phyloP scores from a whole-genome alignment of 2,329 filamentous ascomycete species.

The Curvularia eragrostidis region DNA sequence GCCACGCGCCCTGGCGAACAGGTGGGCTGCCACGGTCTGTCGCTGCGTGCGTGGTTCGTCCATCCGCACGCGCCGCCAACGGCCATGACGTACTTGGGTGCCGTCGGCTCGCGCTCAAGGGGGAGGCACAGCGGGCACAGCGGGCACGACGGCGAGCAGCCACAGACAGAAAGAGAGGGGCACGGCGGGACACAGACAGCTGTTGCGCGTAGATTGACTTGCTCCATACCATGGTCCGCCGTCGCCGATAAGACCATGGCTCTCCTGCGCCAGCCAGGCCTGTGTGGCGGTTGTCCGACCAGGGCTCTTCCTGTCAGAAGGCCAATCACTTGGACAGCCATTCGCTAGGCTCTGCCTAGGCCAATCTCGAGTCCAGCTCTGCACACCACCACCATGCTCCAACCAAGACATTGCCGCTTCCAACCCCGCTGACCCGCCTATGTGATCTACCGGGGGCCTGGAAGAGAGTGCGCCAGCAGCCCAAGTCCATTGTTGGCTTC shows the following conservation, averaged over 20 bases:
- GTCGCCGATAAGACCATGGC: conserved; percentile 18
- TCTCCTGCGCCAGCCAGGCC: conserved; percentile 27
- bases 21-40: conserved; percentile 13
- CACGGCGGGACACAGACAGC: conserved; percentile 16
- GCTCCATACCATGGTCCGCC: conserved; percentile 7
- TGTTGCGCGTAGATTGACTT: conserved; percentile 36
- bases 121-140: background rate
- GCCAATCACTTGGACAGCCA: conserved; percentile 38
- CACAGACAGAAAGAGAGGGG: background rate
- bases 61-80: conserved; percentile 1
- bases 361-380: conserved; percentile 35
- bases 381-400: conserved; percentile 20
- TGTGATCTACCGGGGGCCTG: conserved; percentile 27
- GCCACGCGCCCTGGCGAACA: conserved; percentile 21
- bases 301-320: conserved; percentile 32
- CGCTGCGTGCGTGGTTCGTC: conserved; percentile 14
- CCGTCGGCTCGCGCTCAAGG: background rate
- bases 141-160: too few species aligned
- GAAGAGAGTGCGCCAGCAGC: conserved; percentile 18
- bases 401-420: conserved; percentile 17
- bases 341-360: conserved; percentile 33
- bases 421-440: conserved; percentile 35
- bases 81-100: conserved; percentile 14
- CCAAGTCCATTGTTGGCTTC: conserved; percentile 18
- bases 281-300: conserved; percentile 26